Conservation (phyloP, 306 rosid genomes). For the Cicer bijugum region DNA sequence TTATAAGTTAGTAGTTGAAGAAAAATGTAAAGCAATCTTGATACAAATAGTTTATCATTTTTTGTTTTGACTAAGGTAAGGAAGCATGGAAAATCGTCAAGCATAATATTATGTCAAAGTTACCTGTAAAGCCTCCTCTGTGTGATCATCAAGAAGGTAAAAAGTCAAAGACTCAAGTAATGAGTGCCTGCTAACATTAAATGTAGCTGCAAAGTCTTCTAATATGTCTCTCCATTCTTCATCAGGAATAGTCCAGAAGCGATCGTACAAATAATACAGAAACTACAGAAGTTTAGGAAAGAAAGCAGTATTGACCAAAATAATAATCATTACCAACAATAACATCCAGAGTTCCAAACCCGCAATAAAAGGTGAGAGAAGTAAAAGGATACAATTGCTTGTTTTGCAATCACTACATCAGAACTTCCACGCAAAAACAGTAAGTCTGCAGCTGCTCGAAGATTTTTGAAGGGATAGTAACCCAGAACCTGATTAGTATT, state of each 20-base stretch:
- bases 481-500: slow-evolving; percentile 61
- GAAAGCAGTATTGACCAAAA: slow-evolving; percentile 15
- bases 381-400: slow-evolving; percentile 94
- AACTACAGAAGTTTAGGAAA: slow-evolving; percentile 75
- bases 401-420: slow-evolving; percentile 84
- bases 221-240: slow-evolving; percentile 77
- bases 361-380: background rate
- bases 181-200: slow-evolving; percentile 73
- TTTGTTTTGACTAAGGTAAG: slow-evolving; percentile 18
- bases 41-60: slow-evolving; percentile 35
- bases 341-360: slow-evolving; percentile 26
- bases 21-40: slow-evolving; percentile 12
- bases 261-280: slow-evolving; percentile 90
- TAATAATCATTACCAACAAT: slow-evolving; percentile 33
- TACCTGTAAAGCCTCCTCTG: slow-evolving; percentile 90
- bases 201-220: slow-evolving; percentile 85
- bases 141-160: slow-evolving; percentile 85
- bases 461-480: slow-evolving; percentile 84
- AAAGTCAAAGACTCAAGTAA: slow-evolving; percentile 80
- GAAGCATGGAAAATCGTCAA: slow-evolving; percentile 25
- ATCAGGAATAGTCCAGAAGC: slow-evolving; percentile 88
- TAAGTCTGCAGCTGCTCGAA: slow-evolving; percentile 80
- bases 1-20: slow-evolving; percentile 19
- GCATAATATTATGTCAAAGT: slow-evolving; percentile 35
- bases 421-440: slow-evolving; percentile 88